Percentiles rank a stretch among this genome's conserved stretches.
Conservation (phyloP, 495 filamentous ascomycete genomes). For the Penicillium diatomitis region DNA sequence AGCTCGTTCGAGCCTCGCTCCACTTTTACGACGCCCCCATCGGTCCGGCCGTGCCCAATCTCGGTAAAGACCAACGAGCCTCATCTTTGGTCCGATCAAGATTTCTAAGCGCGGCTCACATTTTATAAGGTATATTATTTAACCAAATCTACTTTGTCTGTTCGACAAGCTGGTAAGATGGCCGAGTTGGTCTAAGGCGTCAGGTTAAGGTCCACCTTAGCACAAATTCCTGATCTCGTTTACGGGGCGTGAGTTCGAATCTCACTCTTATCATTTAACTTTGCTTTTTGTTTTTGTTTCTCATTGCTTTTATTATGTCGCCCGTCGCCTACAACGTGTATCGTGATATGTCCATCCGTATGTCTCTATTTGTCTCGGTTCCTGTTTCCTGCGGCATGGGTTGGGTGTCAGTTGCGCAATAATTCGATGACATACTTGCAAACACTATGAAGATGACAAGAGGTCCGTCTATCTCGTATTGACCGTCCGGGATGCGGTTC, state of each 20-base stretch:
- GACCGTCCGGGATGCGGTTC: too few species aligned
- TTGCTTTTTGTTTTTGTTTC: neutral
- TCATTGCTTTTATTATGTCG: neutral
- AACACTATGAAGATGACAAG: too few species aligned
- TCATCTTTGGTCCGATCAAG: neutral
- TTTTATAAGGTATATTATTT: too few species aligned
- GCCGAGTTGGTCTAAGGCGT: constrained; percentile 33
- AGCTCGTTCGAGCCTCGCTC: constrained; percentile 4
- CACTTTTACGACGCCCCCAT: constrained; percentile 1
- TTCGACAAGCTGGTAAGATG: constrained; percentile 26
- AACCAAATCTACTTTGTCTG: too few species aligned
- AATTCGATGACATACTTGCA: too few species aligned
- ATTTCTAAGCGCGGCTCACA: too few species aligned
- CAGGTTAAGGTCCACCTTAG: constrained; percentile 30
- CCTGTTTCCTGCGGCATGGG: too few species aligned
- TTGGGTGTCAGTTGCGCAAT: too few species aligned
- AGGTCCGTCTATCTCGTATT: too few species aligned
- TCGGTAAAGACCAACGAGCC: neutral
- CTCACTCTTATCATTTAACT: constrained; percentile 24
- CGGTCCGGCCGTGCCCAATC: neutral
- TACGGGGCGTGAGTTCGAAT: constrained; percentile 30
- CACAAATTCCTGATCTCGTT: constrained; percentile 22
- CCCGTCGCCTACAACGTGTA: too few species aligned
- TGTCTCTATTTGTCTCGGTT: too few species aligned
- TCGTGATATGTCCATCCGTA: too few species aligned